Conservation (phyloP, 1,284 basidiomycete genomes). For the Psilocybe mexicana region DNA sequence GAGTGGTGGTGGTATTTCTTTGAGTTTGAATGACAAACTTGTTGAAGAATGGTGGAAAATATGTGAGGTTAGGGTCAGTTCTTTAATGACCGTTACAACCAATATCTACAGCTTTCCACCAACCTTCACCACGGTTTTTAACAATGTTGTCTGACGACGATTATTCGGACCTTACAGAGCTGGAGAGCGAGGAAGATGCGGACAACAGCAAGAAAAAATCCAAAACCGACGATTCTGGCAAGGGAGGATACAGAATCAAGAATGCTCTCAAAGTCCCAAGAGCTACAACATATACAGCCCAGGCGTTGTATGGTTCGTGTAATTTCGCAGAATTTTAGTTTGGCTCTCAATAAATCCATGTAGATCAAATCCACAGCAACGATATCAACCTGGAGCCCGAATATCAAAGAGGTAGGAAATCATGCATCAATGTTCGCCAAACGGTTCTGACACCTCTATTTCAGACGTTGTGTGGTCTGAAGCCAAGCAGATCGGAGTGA, state of each 20-base stretch:
- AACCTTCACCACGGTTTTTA: background rate
- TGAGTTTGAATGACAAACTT: background rate
- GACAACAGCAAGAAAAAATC: conserved; percentile 16
- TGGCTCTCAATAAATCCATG: background rate
- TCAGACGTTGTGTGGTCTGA: conserved; percentile 74
- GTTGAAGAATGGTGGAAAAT: background rate
- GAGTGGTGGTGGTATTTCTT: background rate
- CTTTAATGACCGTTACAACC: too few relatives aligned
- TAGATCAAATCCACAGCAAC: conserved; percentile 60
- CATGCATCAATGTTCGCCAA: background rate
- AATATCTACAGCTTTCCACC: too few relatives aligned
- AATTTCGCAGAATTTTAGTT: conserved; percentile 2
- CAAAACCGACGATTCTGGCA: conserved; percentile 21
- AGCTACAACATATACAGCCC: conserved; percentile 68
- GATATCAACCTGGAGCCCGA: conserved; percentile 72
- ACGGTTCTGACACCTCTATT: background rate
- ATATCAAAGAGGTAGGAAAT: conserved; percentile 67
- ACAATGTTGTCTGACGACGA: conserved; percentile 31
- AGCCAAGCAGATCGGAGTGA: conserved; percentile 65
- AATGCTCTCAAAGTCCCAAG: conserved; percentile 61
- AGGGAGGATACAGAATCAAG: conserved; percentile 45
- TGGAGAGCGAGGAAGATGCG: conserved; percentile 31
- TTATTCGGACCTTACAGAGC: conserved; percentile 45
- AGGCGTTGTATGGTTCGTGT: conserved; percentile 60
- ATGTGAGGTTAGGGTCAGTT: background rate